Evolutionary conservation across 2,329 filamentous ascomycete species (phyloP), one percentile per base, ranked within the genome.

Genomic region (Stachybotrys echinatus): DNA sequence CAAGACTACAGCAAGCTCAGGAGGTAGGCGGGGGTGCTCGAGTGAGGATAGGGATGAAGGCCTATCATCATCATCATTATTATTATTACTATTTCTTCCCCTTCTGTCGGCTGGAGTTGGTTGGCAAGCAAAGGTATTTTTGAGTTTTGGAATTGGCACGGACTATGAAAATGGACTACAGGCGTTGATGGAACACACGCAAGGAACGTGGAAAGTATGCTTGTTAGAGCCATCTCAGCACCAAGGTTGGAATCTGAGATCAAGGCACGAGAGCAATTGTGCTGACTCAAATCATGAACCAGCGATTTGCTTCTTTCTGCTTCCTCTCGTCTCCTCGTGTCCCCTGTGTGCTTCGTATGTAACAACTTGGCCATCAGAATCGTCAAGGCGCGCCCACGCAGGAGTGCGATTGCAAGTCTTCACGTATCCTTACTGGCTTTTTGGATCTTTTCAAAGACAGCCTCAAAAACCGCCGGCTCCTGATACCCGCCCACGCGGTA

Each of bases 401-500:
- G n/a, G n/a, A 34, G 10, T 34, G 27, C 27, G 27, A 14, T 34
- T 34, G 27, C 27, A 8, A 34, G 5, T 34, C 14, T 14, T 8
- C 27, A 34, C 27, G 27, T 34, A 34, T 34, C 45, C 23, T 49
- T 51, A 37, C 38, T 49, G 46, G 55, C 54, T 37, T 52, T 54
- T 46, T 52, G 53, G 47, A 87, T 72, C 61, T 77, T 73, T 55
- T 84, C 78, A 68, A 92, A 91, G 37, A 87, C 65, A 53, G 79
- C 74, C 58, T 85, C 69, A 64, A 91, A 89, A 1, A 84, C 75
- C 42, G 75, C 74, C 3, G 80, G 73, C 52, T 85, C 80, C 71
- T 92, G 86, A 49, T 84, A 87, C 1, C 89, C 89, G 8, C 84
- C 83, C 18, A 92, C 74, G 55, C 84, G 77, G 65, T 82, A 90